Percentiles rank a stretch among this genome's conserved stretches.
Evolutionary conservation across 805 yeast species (phyloP).

Genomic region (Candida pini): DNA sequence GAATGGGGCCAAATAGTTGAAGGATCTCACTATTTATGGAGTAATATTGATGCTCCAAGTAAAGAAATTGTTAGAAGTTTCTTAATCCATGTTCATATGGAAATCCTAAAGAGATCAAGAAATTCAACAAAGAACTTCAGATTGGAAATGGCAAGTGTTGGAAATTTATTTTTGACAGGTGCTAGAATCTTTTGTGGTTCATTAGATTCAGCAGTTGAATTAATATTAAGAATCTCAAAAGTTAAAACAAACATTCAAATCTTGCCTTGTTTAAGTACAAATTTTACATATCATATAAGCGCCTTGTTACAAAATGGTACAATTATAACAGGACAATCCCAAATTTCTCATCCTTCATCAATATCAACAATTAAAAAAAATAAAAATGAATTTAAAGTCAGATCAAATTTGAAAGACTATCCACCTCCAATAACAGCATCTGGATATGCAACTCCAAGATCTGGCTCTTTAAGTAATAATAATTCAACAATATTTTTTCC

Average conservation of each 20-base stretch:
- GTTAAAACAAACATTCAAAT: slow-evolving; percentile 51
- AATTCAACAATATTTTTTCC: background rate
- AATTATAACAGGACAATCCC: slow-evolving; percentile 84
- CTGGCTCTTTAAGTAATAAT: too few species aligned
- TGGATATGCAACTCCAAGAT: slow-evolving; percentile 11
- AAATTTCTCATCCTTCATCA: slow-evolving; percentile 78
- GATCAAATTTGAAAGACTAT: slow-evolving; percentile 13
- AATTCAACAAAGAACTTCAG: slow-evolving; percentile 54
- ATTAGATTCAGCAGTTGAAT: slow-evolving; percentile 76
- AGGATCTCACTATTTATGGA: slow-evolving; percentile 72
- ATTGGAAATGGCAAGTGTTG: slow-evolving; percentile 75
- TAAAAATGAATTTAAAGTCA: slow-evolving; percentile 2
- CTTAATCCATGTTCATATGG: slow-evolving; percentile 72
- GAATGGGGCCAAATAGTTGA: slow-evolving; percentile 81
- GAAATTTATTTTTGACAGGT: slow-evolving; percentile 80
- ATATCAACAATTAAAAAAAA: background rate
- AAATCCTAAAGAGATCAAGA: slow-evolving; percentile 61
- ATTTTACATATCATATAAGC: slow-evolving; percentile 80
- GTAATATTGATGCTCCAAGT: slow-evolving; percentile 47
- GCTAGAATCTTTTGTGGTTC: slow-evolving; percentile 79
- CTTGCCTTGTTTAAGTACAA: slow-evolving; percentile 78
- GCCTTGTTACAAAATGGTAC: slow-evolving; percentile 67
- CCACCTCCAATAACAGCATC: slow-evolving; percentile 19
- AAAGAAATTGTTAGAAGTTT: slow-evolving; percentile 74
- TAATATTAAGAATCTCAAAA: slow-evolving; percentile 59